phyloP scores from a whole-genome alignment of 768 basidiomycete species.

The Xerocomellus chrysenteron region DNA sequence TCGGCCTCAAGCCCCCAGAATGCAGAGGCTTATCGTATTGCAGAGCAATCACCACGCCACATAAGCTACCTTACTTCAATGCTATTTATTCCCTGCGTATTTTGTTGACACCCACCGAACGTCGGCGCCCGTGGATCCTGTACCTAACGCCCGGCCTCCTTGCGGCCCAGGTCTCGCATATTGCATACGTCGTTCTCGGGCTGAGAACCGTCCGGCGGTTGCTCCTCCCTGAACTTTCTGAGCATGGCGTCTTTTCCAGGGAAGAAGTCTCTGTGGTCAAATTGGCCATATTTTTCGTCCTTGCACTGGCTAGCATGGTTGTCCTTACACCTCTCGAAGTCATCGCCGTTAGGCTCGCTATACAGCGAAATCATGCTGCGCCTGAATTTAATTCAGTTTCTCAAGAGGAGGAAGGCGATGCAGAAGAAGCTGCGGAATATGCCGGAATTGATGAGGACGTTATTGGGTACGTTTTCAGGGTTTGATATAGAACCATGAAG shows the following conservation, averaged over 20 bases:
- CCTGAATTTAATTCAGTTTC: constrained; percentile 71
- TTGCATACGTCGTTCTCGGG: constrained; percentile 45
- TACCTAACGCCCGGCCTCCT: constrained; percentile 76
- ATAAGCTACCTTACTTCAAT: constrained; percentile 65
- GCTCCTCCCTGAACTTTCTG: constrained; percentile 54
- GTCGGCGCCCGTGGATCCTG: constrained; percentile 73
- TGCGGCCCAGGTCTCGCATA: constrained; percentile 41
- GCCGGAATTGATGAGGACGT: constrained; percentile 77
- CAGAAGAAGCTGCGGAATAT: constrained; percentile 59
- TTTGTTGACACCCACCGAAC: constrained; percentile 80
- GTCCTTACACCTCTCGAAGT: constrained; percentile 79
- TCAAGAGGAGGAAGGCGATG: constrained; percentile 70
- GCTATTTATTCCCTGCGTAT: constrained; percentile 59
- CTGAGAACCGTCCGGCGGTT: constrained; percentile 46
- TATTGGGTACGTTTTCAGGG: constrained; percentile 57
- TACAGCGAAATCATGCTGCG: constrained; percentile 81
- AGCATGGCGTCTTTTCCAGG: constrained; percentile 31
- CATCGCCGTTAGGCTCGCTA: constrained; percentile 72
- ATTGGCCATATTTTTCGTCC: constrained; percentile 53
- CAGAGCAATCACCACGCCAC: constrained; percentile 83
- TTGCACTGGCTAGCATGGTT: constrained; percentile 54
- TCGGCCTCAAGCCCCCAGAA: neutral
- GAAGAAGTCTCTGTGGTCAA: constrained; percentile 49
- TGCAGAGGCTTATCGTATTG: constrained; percentile 1
- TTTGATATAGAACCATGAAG: neutral